A percentile compares a stretch with the other conserved stretches of the same genome.
Evolutionary conservation across 345 rosid species (phyloP).

Genomic region (Arabidopsis arenosa): DNA sequence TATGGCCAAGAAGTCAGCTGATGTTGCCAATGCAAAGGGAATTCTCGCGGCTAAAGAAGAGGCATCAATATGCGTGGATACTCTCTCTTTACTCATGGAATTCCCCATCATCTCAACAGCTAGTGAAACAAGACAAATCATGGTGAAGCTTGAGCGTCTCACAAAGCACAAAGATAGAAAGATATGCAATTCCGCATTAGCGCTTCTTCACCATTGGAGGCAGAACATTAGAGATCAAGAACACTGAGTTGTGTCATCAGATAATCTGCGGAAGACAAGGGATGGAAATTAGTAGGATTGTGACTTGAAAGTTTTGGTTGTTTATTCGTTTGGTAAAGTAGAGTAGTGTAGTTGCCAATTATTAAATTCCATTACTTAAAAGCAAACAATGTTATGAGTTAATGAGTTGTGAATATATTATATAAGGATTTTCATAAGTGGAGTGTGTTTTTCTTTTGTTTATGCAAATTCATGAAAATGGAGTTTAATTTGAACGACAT

Average conservation of each 20-base stretch:
- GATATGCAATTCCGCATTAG: background rate
- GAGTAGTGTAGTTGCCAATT: background rate
- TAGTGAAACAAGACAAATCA: background rate
- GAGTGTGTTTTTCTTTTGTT: background rate
- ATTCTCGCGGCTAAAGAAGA: background rate
- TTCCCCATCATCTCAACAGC: background rate
- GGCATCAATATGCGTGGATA: constrained; percentile 7
- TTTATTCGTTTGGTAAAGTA: background rate
- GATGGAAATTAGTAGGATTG: background rate
- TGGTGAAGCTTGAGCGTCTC: background rate
- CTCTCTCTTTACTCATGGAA: background rate
- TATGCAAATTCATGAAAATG: background rate
- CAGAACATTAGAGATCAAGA: constrained; percentile 5
- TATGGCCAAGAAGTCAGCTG: constrained; percentile 4
- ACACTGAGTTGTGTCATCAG: background rate
- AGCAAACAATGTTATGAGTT: background rate
- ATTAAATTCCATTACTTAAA: background rate
- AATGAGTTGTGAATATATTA: too few relatives aligned
- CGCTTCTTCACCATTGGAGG: constrained; percentile 1
- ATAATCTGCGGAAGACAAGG: background rate
- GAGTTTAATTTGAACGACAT: background rate
- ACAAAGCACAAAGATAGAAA: constrained; percentile 18
- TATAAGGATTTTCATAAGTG: too few relatives aligned
- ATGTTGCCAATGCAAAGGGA: constrained; percentile 21
- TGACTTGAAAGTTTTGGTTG: background rate